These are phyloP conservation scores for Orbilia javanica DNA, from an alignment of 2,329 filamentous ascomycete species.

Conservation along the genomic window DNA sequence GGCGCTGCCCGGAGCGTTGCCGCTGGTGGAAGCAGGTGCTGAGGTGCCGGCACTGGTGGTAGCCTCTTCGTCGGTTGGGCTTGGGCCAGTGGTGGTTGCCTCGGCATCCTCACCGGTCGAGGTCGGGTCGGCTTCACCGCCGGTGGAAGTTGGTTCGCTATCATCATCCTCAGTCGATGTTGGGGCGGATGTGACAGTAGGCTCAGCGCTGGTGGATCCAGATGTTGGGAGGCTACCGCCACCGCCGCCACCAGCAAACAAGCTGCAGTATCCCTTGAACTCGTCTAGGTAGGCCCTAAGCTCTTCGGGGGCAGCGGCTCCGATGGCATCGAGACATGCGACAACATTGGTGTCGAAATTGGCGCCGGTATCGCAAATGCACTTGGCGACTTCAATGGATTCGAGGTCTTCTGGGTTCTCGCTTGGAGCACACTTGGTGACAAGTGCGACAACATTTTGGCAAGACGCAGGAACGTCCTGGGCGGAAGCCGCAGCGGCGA, in stretches of 20 bases:
- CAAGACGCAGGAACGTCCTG: constrained; percentile 34
- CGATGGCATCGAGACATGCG: constrained; percentile 1
- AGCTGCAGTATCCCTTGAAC: constrained; percentile 25
- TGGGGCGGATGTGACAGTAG: neutral
- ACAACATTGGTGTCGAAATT: constrained; percentile 18
- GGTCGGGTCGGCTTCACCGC: neutral
- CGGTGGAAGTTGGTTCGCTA: neutral
- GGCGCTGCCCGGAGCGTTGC: constrained; percentile 11
- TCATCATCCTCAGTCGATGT: neutral
- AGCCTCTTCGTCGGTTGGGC: constrained; percentile 14
- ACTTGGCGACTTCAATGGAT: neutral
- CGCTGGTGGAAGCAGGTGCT: neutral
- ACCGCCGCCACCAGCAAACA: constrained; percentile 8
- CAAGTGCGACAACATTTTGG: neutral
- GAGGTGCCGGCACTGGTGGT: neutral
- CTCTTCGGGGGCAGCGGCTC: neutral
- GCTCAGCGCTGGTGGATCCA: neutral
- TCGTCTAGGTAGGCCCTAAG: neutral
- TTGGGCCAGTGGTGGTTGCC: constrained; percentile 10
- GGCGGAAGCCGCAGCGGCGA: constrained; percentile 34
- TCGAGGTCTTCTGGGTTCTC: neutral
- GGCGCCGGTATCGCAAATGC: constrained; percentile 16
- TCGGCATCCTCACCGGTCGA: neutral
- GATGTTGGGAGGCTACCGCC: constrained; percentile 1
- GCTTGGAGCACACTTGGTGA: constrained; percentile 14